These are phyloP conservation scores for Pseudotulostoma volvatum DNA, from an alignment of 495 filamentous ascomycete genomes.

Conservation along the genomic window DNA sequence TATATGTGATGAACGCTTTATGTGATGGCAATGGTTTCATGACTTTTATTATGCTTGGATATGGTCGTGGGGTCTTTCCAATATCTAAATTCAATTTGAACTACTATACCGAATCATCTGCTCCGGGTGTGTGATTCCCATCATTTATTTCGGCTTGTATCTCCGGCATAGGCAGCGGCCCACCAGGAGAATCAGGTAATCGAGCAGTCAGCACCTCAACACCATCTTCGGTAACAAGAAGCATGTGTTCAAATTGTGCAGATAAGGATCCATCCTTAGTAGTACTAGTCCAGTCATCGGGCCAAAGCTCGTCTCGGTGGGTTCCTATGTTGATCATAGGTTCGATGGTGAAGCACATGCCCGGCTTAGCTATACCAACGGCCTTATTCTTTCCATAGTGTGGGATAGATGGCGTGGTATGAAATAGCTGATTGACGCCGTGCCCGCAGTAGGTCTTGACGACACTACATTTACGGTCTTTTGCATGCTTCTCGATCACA, in stretches of 20 bases:
- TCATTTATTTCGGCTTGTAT: slow-evolving; percentile 9
- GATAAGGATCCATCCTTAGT: slow-evolving; percentile 69
- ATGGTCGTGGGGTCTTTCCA: too few relatives aligned
- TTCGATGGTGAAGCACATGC: slow-evolving; percentile 90
- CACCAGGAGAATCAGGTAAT: slow-evolving; percentile 65
- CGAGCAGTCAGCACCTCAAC: slow-evolving; percentile 88
- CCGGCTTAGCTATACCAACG: slow-evolving; percentile 66
- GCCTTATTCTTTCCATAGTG: slow-evolving; percentile 89
- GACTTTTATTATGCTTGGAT: too few relatives aligned
- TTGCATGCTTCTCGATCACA: slow-evolving; percentile 74
- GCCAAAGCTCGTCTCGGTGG: slow-evolving; percentile 71
- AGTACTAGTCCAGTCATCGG: slow-evolving; percentile 79
- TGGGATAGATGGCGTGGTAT: slow-evolving; percentile 68
- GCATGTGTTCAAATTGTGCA: slow-evolving; percentile 88
- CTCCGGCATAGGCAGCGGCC: slow-evolving; percentile 52
- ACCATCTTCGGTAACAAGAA: slow-evolving; percentile 83
- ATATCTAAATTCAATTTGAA: too few relatives aligned
- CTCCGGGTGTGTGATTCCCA: background rate
- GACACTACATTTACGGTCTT: slow-evolving; percentile 59
- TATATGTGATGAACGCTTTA: too few relatives aligned
- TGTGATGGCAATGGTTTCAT: too few relatives aligned
- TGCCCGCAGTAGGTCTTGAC: slow-evolving; percentile 85
- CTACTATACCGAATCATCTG: too few relatives aligned
- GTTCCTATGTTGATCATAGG: slow-evolving; percentile 80
- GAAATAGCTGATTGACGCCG: slow-evolving; percentile 74